phyloP scores from a whole-genome alignment of 306 rosid species.

The Cucurbita argyrosperma region DNA sequence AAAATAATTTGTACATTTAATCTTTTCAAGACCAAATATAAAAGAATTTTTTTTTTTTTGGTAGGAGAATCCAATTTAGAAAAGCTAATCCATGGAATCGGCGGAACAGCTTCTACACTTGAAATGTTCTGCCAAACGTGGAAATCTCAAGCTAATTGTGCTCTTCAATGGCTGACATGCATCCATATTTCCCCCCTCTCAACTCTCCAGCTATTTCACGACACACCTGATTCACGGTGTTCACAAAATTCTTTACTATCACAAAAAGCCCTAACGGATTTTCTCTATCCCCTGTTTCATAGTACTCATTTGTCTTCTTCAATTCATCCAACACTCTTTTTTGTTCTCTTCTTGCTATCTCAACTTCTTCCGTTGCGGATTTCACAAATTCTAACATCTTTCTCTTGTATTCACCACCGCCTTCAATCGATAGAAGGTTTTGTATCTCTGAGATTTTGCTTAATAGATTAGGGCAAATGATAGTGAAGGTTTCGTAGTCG shows the following conservation, averaged over 20 bases:
- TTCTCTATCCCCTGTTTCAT: slow-evolving; percentile 37
- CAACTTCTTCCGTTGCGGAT: slow-evolving; percentile 22
- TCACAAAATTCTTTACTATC: slow-evolving; percentile 49
- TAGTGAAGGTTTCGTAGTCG: slow-evolving; percentile 33
- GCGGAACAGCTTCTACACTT: neutral
- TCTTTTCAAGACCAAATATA: too few species aligned
- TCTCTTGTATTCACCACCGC: slow-evolving; percentile 29
- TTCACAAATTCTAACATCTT: too few species aligned
- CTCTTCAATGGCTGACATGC: neutral
- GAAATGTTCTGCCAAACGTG: neutral
- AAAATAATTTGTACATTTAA: too few species aligned
- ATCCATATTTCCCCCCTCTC: slow-evolving; percentile 15
- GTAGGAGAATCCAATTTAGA: neutral
- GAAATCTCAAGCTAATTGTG: neutral
- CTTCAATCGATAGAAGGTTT: slow-evolving; percentile 26
- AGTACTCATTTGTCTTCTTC: slow-evolving; percentile 51
- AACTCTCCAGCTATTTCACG: slow-evolving; percentile 24
- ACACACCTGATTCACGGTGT: slow-evolving; percentile 48
- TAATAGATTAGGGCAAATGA: slow-evolving; percentile 21
- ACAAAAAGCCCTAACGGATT: slow-evolving; percentile 46
- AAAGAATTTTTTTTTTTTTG: too few species aligned
- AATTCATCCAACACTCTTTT: slow-evolving; percentile 46
- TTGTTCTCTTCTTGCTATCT: slow-evolving; percentile 43
- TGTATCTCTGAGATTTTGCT: slow-evolving; percentile 27
- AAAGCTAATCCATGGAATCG: neutral